Conservation (phyloP, 1,139 yeast species). For the Debaryomycetaceae sp. region DNA sequence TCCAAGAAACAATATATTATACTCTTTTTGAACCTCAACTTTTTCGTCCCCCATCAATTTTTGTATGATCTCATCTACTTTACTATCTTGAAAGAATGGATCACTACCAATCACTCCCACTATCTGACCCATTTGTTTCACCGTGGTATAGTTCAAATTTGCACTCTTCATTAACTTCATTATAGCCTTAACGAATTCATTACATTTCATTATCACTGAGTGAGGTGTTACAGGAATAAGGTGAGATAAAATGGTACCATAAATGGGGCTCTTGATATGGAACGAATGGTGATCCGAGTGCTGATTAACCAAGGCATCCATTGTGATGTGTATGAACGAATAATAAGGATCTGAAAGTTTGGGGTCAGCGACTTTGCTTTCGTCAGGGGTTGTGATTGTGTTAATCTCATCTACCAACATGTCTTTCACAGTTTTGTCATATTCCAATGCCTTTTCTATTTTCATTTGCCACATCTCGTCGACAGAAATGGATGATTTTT, state of each 20-base stretch:
- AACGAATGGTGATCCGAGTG: conserved; percentile 4
- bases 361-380: conserved; percentile 10
- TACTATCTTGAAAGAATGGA: conserved; percentile 16
- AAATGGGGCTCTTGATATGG: conserved; percentile 3
- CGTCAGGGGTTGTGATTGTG: conserved; percentile 7
- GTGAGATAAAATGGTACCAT: conserved; percentile 27
- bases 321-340: conserved; percentile 20
- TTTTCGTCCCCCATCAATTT: conserved; percentile 10
- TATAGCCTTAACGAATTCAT: conserved; percentile 5
- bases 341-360: conserved; percentile 11
- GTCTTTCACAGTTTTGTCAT: conserved; percentile 51
- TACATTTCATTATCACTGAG: neutral
- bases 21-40: conserved; percentile 16
- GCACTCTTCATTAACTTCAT: conserved; percentile 21
- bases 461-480: conserved; percentile 78
- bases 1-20: conserved; percentile 37
- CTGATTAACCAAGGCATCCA: conserved; percentile 28
- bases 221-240: conserved; percentile 35
- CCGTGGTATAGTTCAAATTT: conserved; percentile 30
- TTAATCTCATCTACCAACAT: conserved; percentile 28
- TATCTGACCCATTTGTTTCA: conserved; percentile 39
- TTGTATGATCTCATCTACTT: conserved; percentile 8
- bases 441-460: conserved; percentile 66
- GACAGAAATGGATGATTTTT: conserved; percentile 53
- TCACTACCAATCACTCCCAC: conserved; percentile 59